Conservation (phyloP, 768 basidiomycete genomes). For the Boletus subcaerulescens region DNA sequence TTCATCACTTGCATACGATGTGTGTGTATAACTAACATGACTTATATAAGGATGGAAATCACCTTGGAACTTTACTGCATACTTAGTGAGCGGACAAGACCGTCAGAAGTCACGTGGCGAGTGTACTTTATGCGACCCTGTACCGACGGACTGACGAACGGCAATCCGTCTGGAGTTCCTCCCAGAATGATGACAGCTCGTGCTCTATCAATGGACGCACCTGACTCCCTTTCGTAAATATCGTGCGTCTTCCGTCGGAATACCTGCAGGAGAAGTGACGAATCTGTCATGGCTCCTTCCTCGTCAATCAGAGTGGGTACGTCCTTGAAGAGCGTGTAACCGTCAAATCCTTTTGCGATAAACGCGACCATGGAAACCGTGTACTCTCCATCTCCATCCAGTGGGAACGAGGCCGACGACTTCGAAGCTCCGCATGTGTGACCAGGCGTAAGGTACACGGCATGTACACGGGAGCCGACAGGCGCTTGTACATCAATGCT, state of each 20-base stretch:
- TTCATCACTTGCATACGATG: slow-evolving; percentile 3
- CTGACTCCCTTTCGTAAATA: not conserved
- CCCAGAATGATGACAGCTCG: slow-evolving; percentile 3
- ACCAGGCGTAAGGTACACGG: slow-evolving; percentile 1
- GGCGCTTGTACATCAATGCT: not conserved
- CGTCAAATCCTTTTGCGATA: slow-evolving; percentile 10
- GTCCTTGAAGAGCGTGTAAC: slow-evolving; percentile 5
- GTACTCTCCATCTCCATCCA: not conserved
- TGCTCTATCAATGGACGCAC: slow-evolving; percentile 5
- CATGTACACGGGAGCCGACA: slow-evolving; percentile 1
- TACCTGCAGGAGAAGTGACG: slow-evolving; percentile 3
- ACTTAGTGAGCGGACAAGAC: too few relatives aligned
- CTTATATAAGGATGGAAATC: not conserved
- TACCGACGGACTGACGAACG: slow-evolving; percentile 2
- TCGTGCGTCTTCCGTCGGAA: slow-evolving; percentile 5
- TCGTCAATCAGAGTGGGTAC: not conserved
- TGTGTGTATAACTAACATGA: slow-evolving; percentile 4
- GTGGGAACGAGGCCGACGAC: not conserved
- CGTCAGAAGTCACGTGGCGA: not conserved
- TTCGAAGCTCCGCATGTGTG: not conserved
- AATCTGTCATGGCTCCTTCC: slow-evolving; percentile 5
- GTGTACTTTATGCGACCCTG: slow-evolving; percentile 14
- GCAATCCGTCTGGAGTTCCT: not conserved
- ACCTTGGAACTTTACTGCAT: too few relatives aligned
- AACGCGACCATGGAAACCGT: slow-evolving; percentile 9